Base-by-base conservation (phyloP, 129 eudicot species). In the Chrysanthemum lavandulifolium region DNA sequence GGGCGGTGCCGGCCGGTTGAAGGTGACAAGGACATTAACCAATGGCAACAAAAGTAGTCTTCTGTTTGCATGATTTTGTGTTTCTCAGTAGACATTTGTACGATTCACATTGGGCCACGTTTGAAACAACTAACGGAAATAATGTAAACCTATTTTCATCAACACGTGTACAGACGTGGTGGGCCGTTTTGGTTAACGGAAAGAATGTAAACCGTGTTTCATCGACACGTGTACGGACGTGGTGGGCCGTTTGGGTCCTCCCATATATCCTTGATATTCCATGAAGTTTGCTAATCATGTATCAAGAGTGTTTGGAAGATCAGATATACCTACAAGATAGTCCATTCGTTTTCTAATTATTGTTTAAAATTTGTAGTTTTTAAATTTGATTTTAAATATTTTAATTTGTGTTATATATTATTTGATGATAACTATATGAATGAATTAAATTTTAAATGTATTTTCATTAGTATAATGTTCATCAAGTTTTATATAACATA, bases 1-100 rank as follows among this genome's bases (percentile, higher is more conserved):
- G 75, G 80, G 80, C 82, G 82, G 82, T 78, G 82, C 82, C 78
- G 63, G 82, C 63, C 68, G 77, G 73, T 78, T 52, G 62, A 78
- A 49, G 77, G 47, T 78, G 77, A 71, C 54, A 55, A 54, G 13
- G 77, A 78, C 82, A 56, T 45, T 29, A 55, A 14, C n/a, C 29
- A 53, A 65, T 70, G 49, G n/a, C 25, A 57, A 52, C 81, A 23
- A 40, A 15, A 53, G 67, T 54, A 43, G 27, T 40, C 45, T 40
- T 43, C 59, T 63, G 43, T 43, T 23, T 29, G 50, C 62, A 62
- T 68, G 52, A 76, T 59, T 58, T 36, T 12, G 27, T 19, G 27
- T 19, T 49, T 57, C 1, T 15, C 69, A 6, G 51, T 60, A 1
- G 71, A 71, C 72, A 78, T 76, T 67, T 71, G 77, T 63, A 71